Conservation (phyloP, 2,329 filamentous ascomycete genomes). For the Volutella citrinella region DNA sequence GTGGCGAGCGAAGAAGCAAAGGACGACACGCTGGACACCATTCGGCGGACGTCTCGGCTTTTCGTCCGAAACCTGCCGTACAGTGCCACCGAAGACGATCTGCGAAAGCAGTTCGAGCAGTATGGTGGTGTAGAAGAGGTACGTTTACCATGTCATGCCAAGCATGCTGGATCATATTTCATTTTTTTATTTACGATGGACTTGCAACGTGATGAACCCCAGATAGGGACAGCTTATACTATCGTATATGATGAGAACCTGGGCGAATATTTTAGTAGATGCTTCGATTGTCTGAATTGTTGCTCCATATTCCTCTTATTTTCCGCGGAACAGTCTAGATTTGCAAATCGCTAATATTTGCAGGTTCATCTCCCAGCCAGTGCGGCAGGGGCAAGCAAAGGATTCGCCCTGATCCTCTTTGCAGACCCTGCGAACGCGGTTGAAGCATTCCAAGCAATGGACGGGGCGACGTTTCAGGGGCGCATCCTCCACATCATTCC, state of each 20-base stretch:
- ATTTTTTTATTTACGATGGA: conserved; percentile 7
- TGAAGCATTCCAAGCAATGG: conserved; percentile 73
- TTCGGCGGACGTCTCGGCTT: conserved; percentile 71
- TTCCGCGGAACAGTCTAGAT: no score
- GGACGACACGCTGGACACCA: conserved; percentile 34
- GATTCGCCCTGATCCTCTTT: conserved; percentile 86
- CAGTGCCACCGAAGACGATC: conserved; percentile 70
- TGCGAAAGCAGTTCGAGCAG: conserved; percentile 66
- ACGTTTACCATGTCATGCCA: conserved; percentile 40
- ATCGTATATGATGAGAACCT: conserved; percentile 84
- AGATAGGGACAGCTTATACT: conserved; percentile 99
- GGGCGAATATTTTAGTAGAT: conserved; percentile 99
- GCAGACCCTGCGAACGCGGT: conserved; percentile 68
- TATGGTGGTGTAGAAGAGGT: conserved; percentile 87
- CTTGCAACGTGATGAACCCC: conserved; percentile 82
- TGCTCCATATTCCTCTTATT: conserved; percentile 26
- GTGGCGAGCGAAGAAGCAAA: conserved; percentile 25
- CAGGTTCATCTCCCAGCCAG: conserved; percentile 86
- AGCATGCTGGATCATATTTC: no score
- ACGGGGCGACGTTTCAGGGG: conserved; percentile 87
- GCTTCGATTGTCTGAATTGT: conserved; percentile 78
- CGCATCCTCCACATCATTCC: conserved; percentile 88
- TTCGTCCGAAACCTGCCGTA: conserved; percentile 91
- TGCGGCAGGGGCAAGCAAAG: conserved; percentile 73
- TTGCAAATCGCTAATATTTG: conserved; percentile 27